Base-by-base conservation (phyloP, 768 basidiomycete genomes). In the Collybia nuda region DNA sequence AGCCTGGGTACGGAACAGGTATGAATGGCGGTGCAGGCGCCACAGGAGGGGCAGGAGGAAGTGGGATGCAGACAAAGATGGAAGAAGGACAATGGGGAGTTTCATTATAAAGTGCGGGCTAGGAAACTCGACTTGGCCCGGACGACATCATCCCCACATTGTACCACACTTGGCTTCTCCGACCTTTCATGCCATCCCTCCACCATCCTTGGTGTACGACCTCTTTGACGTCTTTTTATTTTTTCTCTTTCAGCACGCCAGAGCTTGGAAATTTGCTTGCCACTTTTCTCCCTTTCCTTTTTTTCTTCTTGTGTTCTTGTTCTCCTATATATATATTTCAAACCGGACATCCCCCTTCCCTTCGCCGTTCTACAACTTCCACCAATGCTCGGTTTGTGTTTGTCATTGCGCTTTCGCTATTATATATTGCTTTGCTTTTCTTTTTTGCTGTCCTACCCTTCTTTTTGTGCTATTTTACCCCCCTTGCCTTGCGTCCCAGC, bases 11-110 rank as follows among this genome's bases (percentile, higher is more conserved):
- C 29, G 52, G 43, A 29, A 15, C n/a, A 43, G 9, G 12, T 18
- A 36, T 14, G 42, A 28, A 15, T 29, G 18, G 37, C 24, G 21
- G 35, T 7, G 41, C 5, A 7, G 18, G 24, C 42, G 44, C 21
- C 37, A 7, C 45, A 36, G 12, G 23, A 44, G 35, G 28, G n/a
- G 32, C 22, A 23, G 38, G 11, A 45, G 35, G 23, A 18, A 42
- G 23, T 22, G 3, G 18, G n/a, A 40, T 41, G 42, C 35, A 32
- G 14, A 23, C 44, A 1, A 61, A 56, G 52, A 29, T 50, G 46
- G 56, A 61, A 32, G 55, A 48, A 7, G 39, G 14, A 12, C 38
- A 28, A 24, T 55, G 1, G 53, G 56, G 56, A 14, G 50, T 57
- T 11, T 28, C 54, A 15, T 45, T 58, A 9, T 58, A 51, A 32